Percentiles rank a stretch among this genome's conserved stretches.
Evolutionary conservation across 2,329 filamentous ascomycete genomes (phyloP).

Genomic region (Aspergillus hiratsukae): DNA sequence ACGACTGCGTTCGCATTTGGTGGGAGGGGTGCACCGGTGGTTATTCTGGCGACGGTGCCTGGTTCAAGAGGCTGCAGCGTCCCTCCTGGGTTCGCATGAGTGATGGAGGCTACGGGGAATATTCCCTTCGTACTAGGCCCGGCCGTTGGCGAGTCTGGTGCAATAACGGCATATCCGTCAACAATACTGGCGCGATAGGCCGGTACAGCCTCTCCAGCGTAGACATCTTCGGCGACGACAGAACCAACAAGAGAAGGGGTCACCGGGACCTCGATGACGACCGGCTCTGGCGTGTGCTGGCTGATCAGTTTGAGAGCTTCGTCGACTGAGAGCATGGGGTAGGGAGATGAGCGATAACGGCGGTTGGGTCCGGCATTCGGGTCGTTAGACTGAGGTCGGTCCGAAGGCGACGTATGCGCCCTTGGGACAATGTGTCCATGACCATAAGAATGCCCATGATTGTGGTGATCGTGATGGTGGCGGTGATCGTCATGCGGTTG

Average conservation of each 20-base stretch:
- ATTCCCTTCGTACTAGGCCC: slow-evolving; percentile 64
- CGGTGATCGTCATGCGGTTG: slow-evolving; percentile 33
- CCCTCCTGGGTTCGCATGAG: slow-evolving; percentile 74
- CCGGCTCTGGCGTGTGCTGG: slow-evolving; percentile 65
- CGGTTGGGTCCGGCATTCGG: slow-evolving; percentile 57
- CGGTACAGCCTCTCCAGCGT: slow-evolving; percentile 75
- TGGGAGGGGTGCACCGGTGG: slow-evolving; percentile 87
- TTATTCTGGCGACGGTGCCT: slow-evolving; percentile 83
- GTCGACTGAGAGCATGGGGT: slow-evolving; percentile 82
- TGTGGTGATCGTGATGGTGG: slow-evolving; percentile 47
- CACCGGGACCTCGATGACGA: slow-evolving; percentile 56
- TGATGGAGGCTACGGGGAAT: slow-evolving; percentile 82
- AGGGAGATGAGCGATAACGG: slow-evolving; percentile 80
- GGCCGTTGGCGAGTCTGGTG: slow-evolving; percentile 44
- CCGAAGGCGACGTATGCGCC: slow-evolving; percentile 65
- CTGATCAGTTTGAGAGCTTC: slow-evolving; percentile 71
- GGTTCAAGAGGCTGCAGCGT: slow-evolving; percentile 57
- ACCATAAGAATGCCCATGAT: slow-evolving; percentile 49
- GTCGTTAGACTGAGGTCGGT: slow-evolving; percentile 56
- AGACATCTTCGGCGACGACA: slow-evolving; percentile 78
- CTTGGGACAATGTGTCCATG: slow-evolving; percentile 62
- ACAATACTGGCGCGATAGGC: slow-evolving; percentile 95
- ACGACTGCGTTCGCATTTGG: slow-evolving; percentile 85
- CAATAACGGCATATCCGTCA: slow-evolving; percentile 87
- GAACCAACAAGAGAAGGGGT: slow-evolving; percentile 64